Percentiles rank a stretch among this genome's conserved stretches.
Evolutionary conservation across 176 grass and related monocot genomes (phyloP).

Genomic region (Juncus inflexus): DNA sequence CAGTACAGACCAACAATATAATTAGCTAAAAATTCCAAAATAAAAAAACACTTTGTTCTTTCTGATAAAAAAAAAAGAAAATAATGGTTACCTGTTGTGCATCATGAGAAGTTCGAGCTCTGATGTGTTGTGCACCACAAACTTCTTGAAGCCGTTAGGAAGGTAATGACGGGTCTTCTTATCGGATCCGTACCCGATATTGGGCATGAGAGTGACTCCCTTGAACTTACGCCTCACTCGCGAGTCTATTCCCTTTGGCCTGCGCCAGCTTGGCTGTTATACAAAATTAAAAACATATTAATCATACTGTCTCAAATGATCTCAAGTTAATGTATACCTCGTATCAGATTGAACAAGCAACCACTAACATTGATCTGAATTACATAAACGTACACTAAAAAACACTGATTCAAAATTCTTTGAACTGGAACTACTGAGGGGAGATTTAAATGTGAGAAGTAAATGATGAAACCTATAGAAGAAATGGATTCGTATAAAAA

Average conservation of each 20-base stretch:
- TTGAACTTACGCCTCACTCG: constrained; percentile 59
- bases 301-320: constrained; percentile 1
- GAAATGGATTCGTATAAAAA: too few relatives aligned
- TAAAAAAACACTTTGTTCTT: too few relatives aligned
- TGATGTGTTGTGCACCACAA: constrained; percentile 64
- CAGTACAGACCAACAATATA: too few relatives aligned
- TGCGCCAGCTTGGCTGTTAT: constrained; percentile 43
- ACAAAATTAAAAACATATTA: too few relatives aligned
- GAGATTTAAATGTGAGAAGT: too few relatives aligned
- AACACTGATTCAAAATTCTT: too few relatives aligned
- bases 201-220: constrained; percentile 49
- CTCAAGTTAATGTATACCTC: neutral
- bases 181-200: constrained; percentile 48
- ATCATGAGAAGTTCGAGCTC: constrained; percentile 82
- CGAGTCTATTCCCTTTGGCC: constrained; percentile 60
- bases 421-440: too few relatives aligned
- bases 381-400: too few relatives aligned
- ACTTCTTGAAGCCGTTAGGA: constrained; percentile 76
- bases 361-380: too few relatives aligned
- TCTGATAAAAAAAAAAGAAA: neutral
- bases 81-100: constrained; percentile 54
- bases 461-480: too few relatives aligned
- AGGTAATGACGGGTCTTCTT: constrained; percentile 72
- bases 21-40: too few relatives aligned
- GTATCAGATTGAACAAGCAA: neutral